Evolutionary conservation across 176 grass and related monocot species (phyloP), one percentile per base, ranked within the genome.

Genomic region (Thalia dealbata): DNA sequence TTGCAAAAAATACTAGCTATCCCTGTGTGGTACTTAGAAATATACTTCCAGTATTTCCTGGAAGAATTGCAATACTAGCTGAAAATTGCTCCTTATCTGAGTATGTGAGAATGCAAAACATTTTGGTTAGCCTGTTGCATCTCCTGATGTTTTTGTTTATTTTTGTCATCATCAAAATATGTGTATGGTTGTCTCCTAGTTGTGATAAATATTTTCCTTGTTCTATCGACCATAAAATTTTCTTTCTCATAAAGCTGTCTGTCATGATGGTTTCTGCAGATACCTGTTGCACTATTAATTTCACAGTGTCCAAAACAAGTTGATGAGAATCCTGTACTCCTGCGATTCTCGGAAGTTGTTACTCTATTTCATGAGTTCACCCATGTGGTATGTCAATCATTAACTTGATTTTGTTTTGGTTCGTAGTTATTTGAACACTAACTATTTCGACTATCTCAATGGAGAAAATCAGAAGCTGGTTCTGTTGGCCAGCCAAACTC

Each of bases 351-450:
- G 0, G 95, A 97, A 86, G 90, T 97, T 84, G 89, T 97, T 60
- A 86, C 76, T 76, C 79, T 97, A 72, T 97, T 92, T 71, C 95
- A 97, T 91, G 95, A 97, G 77, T 97, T 97, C 68, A 90, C 82
- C 42, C 95, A 97, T 79, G 87, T 92, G 89, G 95, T 97, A 97
- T 76, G 77, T 82, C 69, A 48, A 83, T 65, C 46, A 77, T 79
- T 78, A 59, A 71, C 73, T 48, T 73, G 48, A 43, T n/a, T 65
- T 54, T 38, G n/a, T 65, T 8, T 52, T 68, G 51, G 52, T 21
- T 65, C 14, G 28, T 61, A 56, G 27, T 15, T 16, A 64, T 64
- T 30, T 3, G n/a, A 15, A 28, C 25, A 64, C 27, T 15, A 64
- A 64, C 14, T 12, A 15, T 30, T 32, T 1, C 6, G 25, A 3